Evolutionary conservation across 1,284 basidiomycete genomes (phyloP).

Genomic region (Trichosporon sp.): DNA sequence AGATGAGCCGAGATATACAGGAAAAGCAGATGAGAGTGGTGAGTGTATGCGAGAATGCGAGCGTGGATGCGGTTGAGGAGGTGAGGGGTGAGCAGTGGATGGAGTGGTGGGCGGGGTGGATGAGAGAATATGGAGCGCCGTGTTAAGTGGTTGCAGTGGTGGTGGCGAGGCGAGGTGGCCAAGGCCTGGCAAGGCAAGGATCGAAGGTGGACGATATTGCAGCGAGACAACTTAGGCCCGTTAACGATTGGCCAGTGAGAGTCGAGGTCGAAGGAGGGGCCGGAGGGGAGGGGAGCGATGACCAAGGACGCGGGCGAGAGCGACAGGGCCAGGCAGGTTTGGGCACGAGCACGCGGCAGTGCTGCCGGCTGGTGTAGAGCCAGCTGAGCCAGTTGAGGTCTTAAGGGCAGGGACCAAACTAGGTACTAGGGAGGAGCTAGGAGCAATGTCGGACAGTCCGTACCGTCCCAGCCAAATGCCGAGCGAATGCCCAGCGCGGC

Average conservation of each 20-base stretch:
- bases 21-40: neutral
- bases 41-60: neutral
- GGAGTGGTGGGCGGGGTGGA: neutral
- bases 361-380: neutral
- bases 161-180: conserved; percentile 11
- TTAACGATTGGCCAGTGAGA: conserved; percentile 12
- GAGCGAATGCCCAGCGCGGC: neutral
- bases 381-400: neutral
- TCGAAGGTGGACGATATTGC: conserved; percentile 17
- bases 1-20: conserved; percentile 10
- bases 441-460: neutral
- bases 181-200: conserved; percentile 4
- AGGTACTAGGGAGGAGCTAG: conserved; percentile 9
- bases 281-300: neutral
- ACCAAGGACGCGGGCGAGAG: neutral
- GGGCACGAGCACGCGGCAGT: neutral
- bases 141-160: neutral
- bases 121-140: neutral
- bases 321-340: neutral
- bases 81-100: conserved; percentile 1
- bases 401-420: conserved; percentile 9
- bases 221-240: conserved; percentile 15
- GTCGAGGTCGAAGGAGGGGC: neutral
- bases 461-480: neutral
- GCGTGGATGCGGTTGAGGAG: neutral